Conservation (phyloP, 805 yeast genomes). For the Hermanozyma aechmeae region DNA sequence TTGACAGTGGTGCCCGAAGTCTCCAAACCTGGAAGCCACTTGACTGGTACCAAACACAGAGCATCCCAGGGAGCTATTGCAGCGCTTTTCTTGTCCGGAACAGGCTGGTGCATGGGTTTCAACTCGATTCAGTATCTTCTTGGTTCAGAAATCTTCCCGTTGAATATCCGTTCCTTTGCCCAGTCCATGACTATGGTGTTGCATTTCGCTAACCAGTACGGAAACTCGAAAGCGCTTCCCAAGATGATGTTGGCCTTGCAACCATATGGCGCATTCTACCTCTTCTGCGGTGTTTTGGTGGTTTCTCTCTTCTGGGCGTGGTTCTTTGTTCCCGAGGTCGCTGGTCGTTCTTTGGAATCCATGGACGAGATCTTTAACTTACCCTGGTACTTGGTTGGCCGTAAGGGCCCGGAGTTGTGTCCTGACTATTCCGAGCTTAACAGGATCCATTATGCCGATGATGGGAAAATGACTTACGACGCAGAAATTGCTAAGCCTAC, state of each 20-base stretch:
- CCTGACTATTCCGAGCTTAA: constrained; percentile 41
- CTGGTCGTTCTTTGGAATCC: constrained; percentile 42
- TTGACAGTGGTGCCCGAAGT: constrained; percentile 37
- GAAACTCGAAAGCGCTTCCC: constrained; percentile 48
- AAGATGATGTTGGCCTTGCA: constrained; percentile 38
- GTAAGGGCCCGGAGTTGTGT: constrained; percentile 42
- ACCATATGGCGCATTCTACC: constrained; percentile 42
- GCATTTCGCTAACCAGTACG: constrained; percentile 50
- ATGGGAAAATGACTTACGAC: neutral
- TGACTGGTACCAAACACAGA: constrained; percentile 19
- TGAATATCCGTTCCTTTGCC: constrained; percentile 40
- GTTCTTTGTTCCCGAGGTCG: constrained; percentile 42
- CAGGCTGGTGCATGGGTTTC: constrained; percentile 54
- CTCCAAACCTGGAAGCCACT: constrained; percentile 16
- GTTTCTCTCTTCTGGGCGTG: constrained; percentile 38
- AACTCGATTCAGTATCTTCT: constrained; percentile 46
- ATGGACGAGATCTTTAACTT: constrained; percentile 43
- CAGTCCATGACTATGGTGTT: constrained; percentile 44
- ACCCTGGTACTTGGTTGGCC: constrained; percentile 52
- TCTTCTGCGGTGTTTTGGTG: constrained; percentile 35
- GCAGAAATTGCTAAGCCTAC: neutral
- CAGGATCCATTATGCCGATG: constrained; percentile 9
- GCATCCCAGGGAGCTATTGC: constrained; percentile 44
- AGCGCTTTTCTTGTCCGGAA: constrained; percentile 39
- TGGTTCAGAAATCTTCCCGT: constrained; percentile 47